A percentile compares a stretch with the other conserved stretches of the same genome.
These are phyloP conservation scores for Halteria grandinella DNA, from an alignment of 73 alveolate species.

Conservation along the genomic window DNA sequence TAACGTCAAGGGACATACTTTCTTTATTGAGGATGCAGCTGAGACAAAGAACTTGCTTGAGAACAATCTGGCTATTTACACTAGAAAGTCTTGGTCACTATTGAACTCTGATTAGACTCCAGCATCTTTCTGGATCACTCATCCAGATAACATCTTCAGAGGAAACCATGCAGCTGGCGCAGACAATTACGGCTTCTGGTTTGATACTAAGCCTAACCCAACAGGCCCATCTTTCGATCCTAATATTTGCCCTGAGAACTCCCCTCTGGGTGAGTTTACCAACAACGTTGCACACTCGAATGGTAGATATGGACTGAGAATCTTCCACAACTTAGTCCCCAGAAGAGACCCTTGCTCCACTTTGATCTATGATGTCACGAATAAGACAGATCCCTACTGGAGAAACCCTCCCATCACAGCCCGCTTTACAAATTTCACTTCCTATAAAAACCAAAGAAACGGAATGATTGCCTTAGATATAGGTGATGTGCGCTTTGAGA, in stretches of 20 bases:
- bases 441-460: slow-evolving; percentile 60
- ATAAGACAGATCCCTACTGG: slow-evolving; percentile 20
- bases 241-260: slow-evolving; percentile 81
- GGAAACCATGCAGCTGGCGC: slow-evolving; percentile 90
- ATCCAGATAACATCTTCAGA: slow-evolving; percentile 76
- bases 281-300: slow-evolving; percentile 85
- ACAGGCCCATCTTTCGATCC: slow-evolving; percentile 79
- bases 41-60: slow-evolving; percentile 71
- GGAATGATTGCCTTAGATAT: slow-evolving; percentile 69
- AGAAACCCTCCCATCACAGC: slow-evolving; percentile 61
- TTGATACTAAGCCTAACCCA: slow-evolving; percentile 70
- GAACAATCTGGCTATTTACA: slow-evolving; percentile 64
- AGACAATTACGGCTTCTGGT: slow-evolving; percentile 88
- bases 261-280: slow-evolving; percentile 67
- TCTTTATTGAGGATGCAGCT: slow-evolving; percentile 81
- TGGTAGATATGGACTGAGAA: slow-evolving; percentile 85
- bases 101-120: slow-evolving; percentile 79
- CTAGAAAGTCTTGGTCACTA: slow-evolving; percentile 64
- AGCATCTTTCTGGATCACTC: slow-evolving; percentile 80
- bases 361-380: not conserved
- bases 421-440: slow-evolving; percentile 43
- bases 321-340: slow-evolving; percentile 68
- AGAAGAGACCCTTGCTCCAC: slow-evolving; percentile 40
- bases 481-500: slow-evolving; percentile 63
- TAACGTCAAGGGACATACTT: slow-evolving; percentile 78